phyloP scores from a whole-genome alignment of 768 basidiomycete genomes.

The Ramaria sp. region DNA sequence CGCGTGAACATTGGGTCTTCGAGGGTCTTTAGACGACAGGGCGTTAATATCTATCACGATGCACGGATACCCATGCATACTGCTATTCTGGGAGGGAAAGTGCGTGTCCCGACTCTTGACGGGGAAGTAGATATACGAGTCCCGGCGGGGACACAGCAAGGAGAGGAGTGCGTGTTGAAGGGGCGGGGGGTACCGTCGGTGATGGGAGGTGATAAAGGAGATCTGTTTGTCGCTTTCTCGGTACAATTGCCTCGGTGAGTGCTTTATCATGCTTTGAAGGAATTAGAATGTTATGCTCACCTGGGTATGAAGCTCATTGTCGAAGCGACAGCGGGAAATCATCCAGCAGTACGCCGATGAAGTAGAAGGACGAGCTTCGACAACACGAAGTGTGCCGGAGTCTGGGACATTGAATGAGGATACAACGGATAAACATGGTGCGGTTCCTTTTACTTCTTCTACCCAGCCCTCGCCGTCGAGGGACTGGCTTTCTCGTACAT shows the following conservation, averaged over 20 bases:
- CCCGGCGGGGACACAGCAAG: constrained; percentile 88
- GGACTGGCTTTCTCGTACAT: constrained; percentile 61
- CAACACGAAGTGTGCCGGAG: constrained; percentile 10
- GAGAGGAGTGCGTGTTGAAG: constrained; percentile 93
- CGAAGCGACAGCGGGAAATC: constrained; percentile 74
- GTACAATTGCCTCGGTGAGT: constrained; percentile 84
- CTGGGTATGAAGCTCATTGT: constrained; percentile 51
- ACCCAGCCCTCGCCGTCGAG: constrained; percentile 37
- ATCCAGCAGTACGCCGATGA: constrained; percentile 88
- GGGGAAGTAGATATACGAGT: constrained; percentile 93
- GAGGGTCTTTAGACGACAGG: constrained; percentile 81
- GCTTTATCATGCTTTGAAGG: background rate
- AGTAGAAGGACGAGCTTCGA: constrained; percentile 54
- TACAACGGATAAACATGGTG: constrained; percentile 51
- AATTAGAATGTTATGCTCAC: background rate
- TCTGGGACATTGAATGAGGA: background rate
- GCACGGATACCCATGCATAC: constrained; percentile 83
- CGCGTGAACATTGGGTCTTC: constrained; percentile 78
- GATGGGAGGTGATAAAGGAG: constrained; percentile 53
- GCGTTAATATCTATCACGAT: constrained; percentile 82
- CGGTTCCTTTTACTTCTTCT: constrained; percentile 52
- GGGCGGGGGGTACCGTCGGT: constrained; percentile 69
- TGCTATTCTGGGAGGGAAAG: constrained; percentile 87
- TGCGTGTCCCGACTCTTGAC: constrained; percentile 88
- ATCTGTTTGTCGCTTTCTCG: constrained; percentile 81